Evolutionary conservation across 331 rosid genomes (phyloP), one percentile per base, ranked within the genome.

Genomic region (Dryas integrifolia): DNA sequence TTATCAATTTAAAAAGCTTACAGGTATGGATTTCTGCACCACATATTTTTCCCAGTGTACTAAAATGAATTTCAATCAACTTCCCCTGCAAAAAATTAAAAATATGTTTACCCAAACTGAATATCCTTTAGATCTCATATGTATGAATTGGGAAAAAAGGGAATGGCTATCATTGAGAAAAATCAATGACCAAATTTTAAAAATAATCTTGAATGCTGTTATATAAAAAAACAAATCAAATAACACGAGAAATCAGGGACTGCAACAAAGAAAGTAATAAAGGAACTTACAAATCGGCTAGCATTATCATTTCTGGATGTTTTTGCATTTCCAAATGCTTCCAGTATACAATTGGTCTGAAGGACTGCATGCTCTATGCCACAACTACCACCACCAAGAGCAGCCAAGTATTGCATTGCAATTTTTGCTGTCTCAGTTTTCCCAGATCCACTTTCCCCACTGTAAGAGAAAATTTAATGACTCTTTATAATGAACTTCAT

Each of bases 361-460:
- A 89, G 87, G 76, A 96, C 81, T 80, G 83, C 88, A 77, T 74
- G 75, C 75, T 83, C 98, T 51, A 86, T 81, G 73, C 92, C 91
- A 58, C 72, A 80, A 77, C 84, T 81, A 58, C 91, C 88, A 58
- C 97, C 90, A 59, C 97, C 88, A 76, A 90, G 82, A 72, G 88
- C 88, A 75, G 91, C 87, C 75, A 96, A 80, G 88, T 96, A 96
- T 72, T 87, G 88, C 89, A 96, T 85, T 16, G 97, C 94, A 87
- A 82, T 57, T 85, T 92, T 96, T 13, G 96, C 96, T 10, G 99
- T 90, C 85, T 90, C 96, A 11, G 98, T 96, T 79, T 96, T 96
- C 79, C 99, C 99, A 44, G 99, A 71, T 81, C 99, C 99, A 81
- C 97, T 96, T 86, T 96, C 99, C 21, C 99, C 99, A 72, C 99